Percentiles rank a stretch among this genome's conserved stretches.
Conservation (phyloP, 2,329 filamentous ascomycete species). For the Penicillium sp. region DNA sequence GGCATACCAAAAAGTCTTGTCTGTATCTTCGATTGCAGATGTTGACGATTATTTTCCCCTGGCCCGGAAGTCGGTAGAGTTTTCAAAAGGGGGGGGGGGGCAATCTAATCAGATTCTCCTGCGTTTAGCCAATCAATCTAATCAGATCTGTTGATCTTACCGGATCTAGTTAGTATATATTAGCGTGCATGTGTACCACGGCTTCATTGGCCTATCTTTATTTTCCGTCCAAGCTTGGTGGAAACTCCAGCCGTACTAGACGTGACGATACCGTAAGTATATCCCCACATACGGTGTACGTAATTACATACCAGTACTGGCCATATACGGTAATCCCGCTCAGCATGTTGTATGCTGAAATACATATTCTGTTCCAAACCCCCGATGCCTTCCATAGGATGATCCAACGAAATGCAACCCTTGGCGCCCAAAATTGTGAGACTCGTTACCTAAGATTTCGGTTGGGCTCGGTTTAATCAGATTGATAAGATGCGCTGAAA, state of each 20-base stretch:
- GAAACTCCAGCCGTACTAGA: neutral
- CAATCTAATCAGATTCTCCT: conserved; percentile 15
- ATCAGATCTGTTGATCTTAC: conserved; percentile 23
- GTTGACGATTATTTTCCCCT: neutral
- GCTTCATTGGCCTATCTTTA: neutral
- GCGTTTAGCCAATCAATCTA: conserved; percentile 22
- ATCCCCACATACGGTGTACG: no score
- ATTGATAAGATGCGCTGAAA: conserved; percentile 12
- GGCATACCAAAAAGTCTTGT: neutral
- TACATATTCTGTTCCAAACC: neutral
- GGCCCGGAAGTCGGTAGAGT: neutral
- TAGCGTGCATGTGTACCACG: neutral
- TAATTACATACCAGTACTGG: neutral
- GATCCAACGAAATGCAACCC: neutral
- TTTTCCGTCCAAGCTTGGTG: neutral
- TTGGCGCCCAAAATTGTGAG: neutral
- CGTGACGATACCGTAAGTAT: no score
- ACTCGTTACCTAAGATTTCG: conserved; percentile 10
- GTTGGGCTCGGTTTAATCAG: conserved; percentile 7
- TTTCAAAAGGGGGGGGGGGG: conserved; percentile 1
- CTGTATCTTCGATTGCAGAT: neutral
- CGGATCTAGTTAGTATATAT: neutral
- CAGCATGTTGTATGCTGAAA: neutral
- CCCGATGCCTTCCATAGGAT: neutral
- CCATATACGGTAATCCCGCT: neutral